These are phyloP conservation scores for Sanghuangporus weigelae DNA, from an alignment of 1,284 basidiomycete genomes.

Conservation along the genomic window DNA sequence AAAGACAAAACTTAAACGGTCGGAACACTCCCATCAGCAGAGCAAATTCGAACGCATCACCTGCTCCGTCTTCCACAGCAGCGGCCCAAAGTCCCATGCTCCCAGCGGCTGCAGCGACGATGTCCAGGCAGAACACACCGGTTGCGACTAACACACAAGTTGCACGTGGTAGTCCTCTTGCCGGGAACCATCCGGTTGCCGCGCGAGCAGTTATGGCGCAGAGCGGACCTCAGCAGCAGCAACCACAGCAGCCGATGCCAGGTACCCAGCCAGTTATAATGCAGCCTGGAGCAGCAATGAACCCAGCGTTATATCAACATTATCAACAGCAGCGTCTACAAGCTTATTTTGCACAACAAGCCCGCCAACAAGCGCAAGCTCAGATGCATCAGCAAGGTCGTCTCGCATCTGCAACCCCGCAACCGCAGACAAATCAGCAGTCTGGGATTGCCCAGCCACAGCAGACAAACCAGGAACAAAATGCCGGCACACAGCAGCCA, in stretches of 20 bases:
- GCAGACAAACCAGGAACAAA: constrained; percentile 25
- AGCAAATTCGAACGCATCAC: constrained; percentile 2
- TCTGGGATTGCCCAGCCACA: constrained; percentile 19
- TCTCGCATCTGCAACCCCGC: constrained; percentile 10
- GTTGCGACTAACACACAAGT: constrained; percentile 8
- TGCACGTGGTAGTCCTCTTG: constrained; percentile 25
- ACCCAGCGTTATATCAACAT: neutral
- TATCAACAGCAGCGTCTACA: constrained; percentile 21
- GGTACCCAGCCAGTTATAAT: constrained; percentile 12
- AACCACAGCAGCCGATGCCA: constrained; percentile 18
- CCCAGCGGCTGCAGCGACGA: constrained; percentile 6
- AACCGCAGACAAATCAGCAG: constrained; percentile 16
- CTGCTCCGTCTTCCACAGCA: constrained; percentile 9
- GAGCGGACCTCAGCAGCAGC: constrained; percentile 13
- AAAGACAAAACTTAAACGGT: constrained; percentile 8
- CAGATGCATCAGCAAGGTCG: constrained; percentile 19
- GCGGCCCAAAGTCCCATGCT: constrained; percentile 15
- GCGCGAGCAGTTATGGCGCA: constrained; percentile 10
- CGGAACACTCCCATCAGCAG: constrained; percentile 9
- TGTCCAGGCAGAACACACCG: constrained; percentile 14
- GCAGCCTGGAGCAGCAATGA: constrained; percentile 13
- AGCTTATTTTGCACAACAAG: constrained; percentile 17
- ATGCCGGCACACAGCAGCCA: constrained; percentile 17
- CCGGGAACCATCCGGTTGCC: constrained; percentile 19
- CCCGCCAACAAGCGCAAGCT: constrained; percentile 16